Evolutionary conservation across 768 basidiomycete genomes (phyloP).

Genomic region (Leucocoprinus leucothites): DNA sequence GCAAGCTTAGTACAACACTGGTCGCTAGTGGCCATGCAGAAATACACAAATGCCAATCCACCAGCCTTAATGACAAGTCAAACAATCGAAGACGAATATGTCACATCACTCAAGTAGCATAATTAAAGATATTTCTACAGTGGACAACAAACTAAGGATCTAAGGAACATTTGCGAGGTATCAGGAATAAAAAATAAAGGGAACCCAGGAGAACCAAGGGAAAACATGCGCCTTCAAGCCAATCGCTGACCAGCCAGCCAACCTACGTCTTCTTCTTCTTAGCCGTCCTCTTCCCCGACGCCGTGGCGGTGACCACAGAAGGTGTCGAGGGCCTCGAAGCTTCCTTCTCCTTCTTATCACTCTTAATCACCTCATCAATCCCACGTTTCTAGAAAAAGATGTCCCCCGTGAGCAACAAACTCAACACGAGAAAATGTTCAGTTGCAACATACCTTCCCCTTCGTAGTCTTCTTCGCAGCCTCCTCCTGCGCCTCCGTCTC

Average conservation of each 20-base stretch:
- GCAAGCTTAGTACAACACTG: no score
- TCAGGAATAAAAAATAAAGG: background rate
- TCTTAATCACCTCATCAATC: constrained; percentile 59
- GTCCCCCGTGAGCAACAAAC: background rate
- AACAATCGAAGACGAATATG: no score
- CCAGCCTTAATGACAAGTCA: no score
- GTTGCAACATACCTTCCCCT: constrained; percentile 56
- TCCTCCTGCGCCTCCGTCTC: constrained; percentile 64
- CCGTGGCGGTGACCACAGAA: constrained; percentile 29
- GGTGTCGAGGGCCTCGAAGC: constrained; percentile 63
- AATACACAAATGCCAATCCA: no score
- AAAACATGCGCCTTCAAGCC: no score
- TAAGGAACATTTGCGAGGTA: no score
- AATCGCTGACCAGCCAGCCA: no score
- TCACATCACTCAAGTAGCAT: no score
- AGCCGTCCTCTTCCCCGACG: constrained; percentile 51
- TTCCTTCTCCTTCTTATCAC: constrained; percentile 39
- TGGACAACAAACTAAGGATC: no score
- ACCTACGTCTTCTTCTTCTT: constrained; percentile 65
- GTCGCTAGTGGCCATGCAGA: no score
- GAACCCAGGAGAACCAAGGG: background rate
- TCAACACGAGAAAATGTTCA: background rate
- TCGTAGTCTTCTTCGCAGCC: constrained; percentile 55
- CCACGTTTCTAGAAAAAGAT: constrained; percentile 56
- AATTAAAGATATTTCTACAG: no score